Percentiles rank a stretch among this genome's conserved stretches.
phyloP scores from a whole-genome alignment of 1,139 yeast species.

The Yarrowia galli region DNA sequence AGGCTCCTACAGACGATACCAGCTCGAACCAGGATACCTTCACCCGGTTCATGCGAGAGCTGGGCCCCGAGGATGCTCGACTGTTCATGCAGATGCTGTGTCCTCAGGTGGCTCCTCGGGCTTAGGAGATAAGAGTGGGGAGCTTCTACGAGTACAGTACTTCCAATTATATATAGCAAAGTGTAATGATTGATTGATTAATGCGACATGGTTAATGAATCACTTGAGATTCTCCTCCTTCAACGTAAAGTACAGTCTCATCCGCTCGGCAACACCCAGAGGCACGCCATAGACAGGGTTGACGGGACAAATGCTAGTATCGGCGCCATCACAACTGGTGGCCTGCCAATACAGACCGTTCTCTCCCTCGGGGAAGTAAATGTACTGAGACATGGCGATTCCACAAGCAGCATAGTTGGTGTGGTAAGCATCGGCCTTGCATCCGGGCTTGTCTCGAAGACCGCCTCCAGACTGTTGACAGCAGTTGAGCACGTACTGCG shows the following conservation, averaged over 20 bases:
- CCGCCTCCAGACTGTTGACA: slow-evolving; percentile 81
- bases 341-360: slow-evolving; percentile 41
- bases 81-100: neutral
- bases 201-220: no score
- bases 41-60: neutral
- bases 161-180: no score
- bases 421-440: slow-evolving; percentile 83
- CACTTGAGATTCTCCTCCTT: slow-evolving; percentile 40
- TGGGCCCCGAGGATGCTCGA: neutral
- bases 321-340: slow-evolving; percentile 32
- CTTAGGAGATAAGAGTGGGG: no score
- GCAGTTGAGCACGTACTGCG: slow-evolving; percentile 73
- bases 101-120: neutral
- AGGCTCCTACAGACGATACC: neutral
- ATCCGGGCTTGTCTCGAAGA: slow-evolving; percentile 86
- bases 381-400: slow-evolving; percentile 69
- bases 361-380: slow-evolving; percentile 51
- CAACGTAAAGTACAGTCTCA: slow-evolving; percentile 26
- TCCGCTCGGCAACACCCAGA: slow-evolving; percentile 31
- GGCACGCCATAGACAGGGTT: slow-evolving; percentile 36
- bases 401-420: slow-evolving; percentile 87
- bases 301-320: slow-evolving; percentile 27
- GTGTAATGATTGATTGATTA: no score
- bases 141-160: no score
- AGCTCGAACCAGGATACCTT: neutral